Evolutionary conservation across 805 yeast species (phyloP).

Genomic region (Scheffersomyces spartinae): DNA sequence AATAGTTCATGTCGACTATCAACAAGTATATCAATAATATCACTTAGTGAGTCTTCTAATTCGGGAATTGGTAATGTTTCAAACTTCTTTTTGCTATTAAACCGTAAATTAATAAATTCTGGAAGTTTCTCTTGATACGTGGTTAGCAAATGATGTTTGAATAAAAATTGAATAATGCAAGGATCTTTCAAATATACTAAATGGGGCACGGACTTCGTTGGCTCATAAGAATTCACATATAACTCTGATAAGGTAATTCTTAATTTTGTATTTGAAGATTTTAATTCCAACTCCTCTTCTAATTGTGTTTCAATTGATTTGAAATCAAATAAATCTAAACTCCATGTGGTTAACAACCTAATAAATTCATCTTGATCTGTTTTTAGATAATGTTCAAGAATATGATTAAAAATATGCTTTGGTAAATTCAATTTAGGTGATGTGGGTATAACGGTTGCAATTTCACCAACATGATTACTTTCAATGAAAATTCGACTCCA

Average conservation of each 20-base stretch:
- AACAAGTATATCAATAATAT: constrained; percentile 43
- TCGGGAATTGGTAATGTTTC: constrained; percentile 27
- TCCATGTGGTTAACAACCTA: constrained; percentile 45
- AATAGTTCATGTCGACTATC: constrained; percentile 54
- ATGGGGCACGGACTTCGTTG: constrained; percentile 53
- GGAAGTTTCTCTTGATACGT: constrained; percentile 40
- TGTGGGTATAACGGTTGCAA: constrained; percentile 49
- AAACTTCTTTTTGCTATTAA: constrained; percentile 23
- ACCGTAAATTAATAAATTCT: constrained; percentile 32
- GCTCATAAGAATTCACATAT: constrained; percentile 46
- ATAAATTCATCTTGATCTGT: constrained; percentile 25
- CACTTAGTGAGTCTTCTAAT: constrained; percentile 26
- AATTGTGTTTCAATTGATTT: constrained; percentile 31
- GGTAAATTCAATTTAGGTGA: constrained; percentile 22
- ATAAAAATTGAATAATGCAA: constrained; percentile 43
- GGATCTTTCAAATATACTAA: constrained; percentile 45
- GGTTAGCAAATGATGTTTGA: constrained; percentile 50
- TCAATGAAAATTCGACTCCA: constrained; percentile 47
- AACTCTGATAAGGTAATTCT: constrained; percentile 38
- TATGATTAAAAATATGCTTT: constrained; percentile 14
- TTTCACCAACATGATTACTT: constrained; percentile 28
- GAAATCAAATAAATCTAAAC: constrained; percentile 37
- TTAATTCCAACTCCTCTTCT: constrained; percentile 32
- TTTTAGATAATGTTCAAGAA: constrained; percentile 41
- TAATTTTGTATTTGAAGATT: constrained; percentile 10